phyloP scores from a whole-genome alignment of 495 filamentous ascomycete species.

The Penicillium lividum region DNA sequence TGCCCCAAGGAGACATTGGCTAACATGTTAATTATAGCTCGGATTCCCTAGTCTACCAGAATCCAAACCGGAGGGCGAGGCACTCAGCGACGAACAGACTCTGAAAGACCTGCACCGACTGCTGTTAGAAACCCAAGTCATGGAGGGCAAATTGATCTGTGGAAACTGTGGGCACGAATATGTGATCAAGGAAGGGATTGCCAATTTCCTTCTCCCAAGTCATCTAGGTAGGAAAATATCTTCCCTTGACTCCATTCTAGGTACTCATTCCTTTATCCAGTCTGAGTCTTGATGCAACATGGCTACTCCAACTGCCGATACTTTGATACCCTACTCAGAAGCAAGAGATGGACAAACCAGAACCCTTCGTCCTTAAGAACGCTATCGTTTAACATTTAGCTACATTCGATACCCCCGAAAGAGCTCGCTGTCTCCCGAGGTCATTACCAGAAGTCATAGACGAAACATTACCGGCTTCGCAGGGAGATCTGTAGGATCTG shows the following conservation, averaged over 20 bases:
- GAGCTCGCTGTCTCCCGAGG: background rate
- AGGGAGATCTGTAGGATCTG: background rate
- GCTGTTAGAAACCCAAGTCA: constrained; percentile 86
- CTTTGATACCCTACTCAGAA: background rate
- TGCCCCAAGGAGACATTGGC: background rate
- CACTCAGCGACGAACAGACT: constrained; percentile 60
- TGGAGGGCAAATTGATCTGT: constrained; percentile 84
- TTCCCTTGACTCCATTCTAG: constrained; percentile 5
- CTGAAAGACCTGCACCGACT: constrained; percentile 77
- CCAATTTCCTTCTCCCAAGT: constrained; percentile 91
- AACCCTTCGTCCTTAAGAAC: background rate
- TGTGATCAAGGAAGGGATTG: constrained; percentile 88
- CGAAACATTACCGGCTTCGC: background rate
- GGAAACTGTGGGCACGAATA: constrained; percentile 92
- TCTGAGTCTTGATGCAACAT: background rate
- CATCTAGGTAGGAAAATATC: constrained; percentile 65
- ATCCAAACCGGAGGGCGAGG: constrained; percentile 60
- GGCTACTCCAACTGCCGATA: background rate
- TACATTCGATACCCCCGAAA: constrained; percentile 1
- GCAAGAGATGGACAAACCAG: background rate
- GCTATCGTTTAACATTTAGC: background rate
- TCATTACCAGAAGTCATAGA: background rate
- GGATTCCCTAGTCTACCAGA: constrained; percentile 78
- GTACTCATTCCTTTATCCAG: constrained; percentile 4
- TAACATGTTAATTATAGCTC: constrained; percentile 51